A percentile compares a stretch with the other conserved stretches of the same genome.
Conservation (phyloP, 768 basidiomycete species). For the Leccinum variicolor region DNA sequence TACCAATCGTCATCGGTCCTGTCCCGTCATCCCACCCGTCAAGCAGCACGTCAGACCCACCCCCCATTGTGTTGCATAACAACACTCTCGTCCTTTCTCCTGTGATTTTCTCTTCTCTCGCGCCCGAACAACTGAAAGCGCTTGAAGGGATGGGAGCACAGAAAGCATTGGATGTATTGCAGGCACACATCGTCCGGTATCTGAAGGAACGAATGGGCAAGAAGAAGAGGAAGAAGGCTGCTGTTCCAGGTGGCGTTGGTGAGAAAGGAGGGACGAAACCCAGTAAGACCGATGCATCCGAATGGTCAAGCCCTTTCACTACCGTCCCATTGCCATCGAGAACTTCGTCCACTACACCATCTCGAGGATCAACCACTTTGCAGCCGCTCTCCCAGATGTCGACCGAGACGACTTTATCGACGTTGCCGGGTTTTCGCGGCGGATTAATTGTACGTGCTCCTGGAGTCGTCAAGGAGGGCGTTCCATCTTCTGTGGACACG, state of each 20-base stretch:
- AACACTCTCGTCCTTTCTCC: constrained; percentile 84
- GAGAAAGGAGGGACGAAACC: constrained; percentile 43
- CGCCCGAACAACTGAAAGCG: constrained; percentile 66
- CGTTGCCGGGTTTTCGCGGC: constrained; percentile 14
- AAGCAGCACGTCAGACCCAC: constrained; percentile 40
- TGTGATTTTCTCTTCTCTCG: constrained; percentile 75
- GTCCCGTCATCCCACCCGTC: constrained; percentile 62
- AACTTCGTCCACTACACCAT: background rate
- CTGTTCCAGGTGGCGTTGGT: constrained; percentile 22
- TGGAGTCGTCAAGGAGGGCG: constrained; percentile 16
- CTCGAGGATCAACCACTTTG: background rate
- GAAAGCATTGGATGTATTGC: constrained; percentile 76
- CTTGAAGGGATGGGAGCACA: constrained; percentile 79
- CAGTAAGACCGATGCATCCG: constrained; percentile 33
- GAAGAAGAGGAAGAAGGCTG: constrained; percentile 39
- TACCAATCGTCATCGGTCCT: constrained; percentile 76
- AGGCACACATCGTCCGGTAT: constrained; percentile 80
- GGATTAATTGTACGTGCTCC: background rate
- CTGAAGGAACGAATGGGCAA: constrained; percentile 66
- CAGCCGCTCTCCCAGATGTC: constrained; percentile 3
- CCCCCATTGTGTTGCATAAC: constrained; percentile 79
- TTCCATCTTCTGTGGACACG: constrained; percentile 14
- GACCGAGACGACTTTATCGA: background rate
- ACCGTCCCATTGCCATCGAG: constrained; percentile 39
- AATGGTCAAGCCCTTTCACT: constrained; percentile 41